A percentile compares a stretch with the other conserved stretches of the same genome.
These are phyloP conservation scores for Ustilago shanxiensis DNA, from an alignment of 1,284 basidiomycete species.

Conservation along the genomic window DNA sequence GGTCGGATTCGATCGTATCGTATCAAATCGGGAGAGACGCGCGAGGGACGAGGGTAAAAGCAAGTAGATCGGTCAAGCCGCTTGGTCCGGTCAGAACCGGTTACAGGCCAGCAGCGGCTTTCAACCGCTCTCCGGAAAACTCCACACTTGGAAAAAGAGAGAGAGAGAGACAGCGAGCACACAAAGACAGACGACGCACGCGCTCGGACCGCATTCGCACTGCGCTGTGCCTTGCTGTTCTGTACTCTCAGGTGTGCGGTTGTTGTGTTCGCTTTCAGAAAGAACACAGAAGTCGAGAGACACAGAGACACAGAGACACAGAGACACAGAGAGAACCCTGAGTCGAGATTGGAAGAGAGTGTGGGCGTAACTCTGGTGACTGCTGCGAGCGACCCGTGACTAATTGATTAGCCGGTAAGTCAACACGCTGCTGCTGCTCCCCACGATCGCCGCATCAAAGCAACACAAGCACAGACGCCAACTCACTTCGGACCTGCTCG, in stretches of 20 bases:
- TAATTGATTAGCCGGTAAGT: constrained; percentile 23
- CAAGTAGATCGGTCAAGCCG: constrained; percentile 12
- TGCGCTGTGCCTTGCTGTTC: neutral
- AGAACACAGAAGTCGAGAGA: neutral
- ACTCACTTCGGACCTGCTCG: constrained; percentile 30
- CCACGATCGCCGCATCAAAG: constrained; percentile 16
- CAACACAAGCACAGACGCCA: constrained; percentile 3
- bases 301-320: neutral
- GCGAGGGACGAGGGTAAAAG: constrained; percentile 20
- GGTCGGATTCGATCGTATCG: neutral
- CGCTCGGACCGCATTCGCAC: constrained; percentile 24
- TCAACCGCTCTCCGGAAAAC: constrained; percentile 29
- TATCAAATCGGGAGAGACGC: constrained; percentile 16
- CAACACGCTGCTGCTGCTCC: neutral
- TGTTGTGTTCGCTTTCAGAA: neutral
- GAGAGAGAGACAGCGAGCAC: too few relatives aligned
- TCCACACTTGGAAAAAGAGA: constrained; percentile 20
- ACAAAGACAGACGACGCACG: too few relatives aligned
- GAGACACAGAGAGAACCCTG: constrained; percentile 5
- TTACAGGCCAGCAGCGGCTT: constrained; percentile 23
- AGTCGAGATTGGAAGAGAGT: neutral
- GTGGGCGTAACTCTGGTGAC: neutral
- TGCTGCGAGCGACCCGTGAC: constrained; percentile 15
- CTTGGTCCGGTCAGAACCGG: constrained; percentile 38
- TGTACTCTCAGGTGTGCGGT: too few relatives aligned